Evolutionary conservation across 1,139 yeast genomes (phyloP), one percentile per base, ranked within the genome.

Genomic region (Wickerhamomyces sp.): DNA sequence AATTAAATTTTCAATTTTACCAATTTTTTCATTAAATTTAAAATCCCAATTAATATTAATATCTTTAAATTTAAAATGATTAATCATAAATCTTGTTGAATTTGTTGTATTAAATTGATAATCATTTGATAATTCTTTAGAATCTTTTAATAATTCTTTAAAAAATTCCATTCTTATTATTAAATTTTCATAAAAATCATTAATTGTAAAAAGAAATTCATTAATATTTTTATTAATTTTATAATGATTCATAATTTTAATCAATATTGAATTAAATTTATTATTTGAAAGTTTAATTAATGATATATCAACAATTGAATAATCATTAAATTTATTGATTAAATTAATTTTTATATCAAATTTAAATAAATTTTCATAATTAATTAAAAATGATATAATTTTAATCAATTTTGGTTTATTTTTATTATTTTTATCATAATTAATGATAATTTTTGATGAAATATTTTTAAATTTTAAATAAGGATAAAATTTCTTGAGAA

Each of bases 401-500:
- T 57, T 57, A 6, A 51, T 33, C 13, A 54, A 42, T 13, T 23
- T 6, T 4, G 23, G 46, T 37, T 42, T 44, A 36, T 32, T 36
- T 15, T 32, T 34, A 14, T 34, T 31, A 6, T 47, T 46, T n/a
- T n/a, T n/a, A n/a, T n/a, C n/a, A 11, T 50, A 46, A 18, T 51
- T 52, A 9, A 56, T 30, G 2, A 53, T 34, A 1, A 55, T 37
- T 6, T 38, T 37, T 34, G 61, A 53, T 4, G 32, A 36, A 18
- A 50, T 44, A 15, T 45, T 37, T 1, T 29, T 10, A 2, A 57
- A 47, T 10, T 29, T 9, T 10, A 56, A 45, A 18, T 47, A 49
- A 0, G 59, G 59, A 18, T 57, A 57, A 34, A 57, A 48, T 41
- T 46, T 53, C 39, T 40, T 45, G 23, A 57, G 34, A 34, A 50